Base-by-base conservation (phyloP, 768 basidiomycete species). In the Lentinula boryana region DNA sequence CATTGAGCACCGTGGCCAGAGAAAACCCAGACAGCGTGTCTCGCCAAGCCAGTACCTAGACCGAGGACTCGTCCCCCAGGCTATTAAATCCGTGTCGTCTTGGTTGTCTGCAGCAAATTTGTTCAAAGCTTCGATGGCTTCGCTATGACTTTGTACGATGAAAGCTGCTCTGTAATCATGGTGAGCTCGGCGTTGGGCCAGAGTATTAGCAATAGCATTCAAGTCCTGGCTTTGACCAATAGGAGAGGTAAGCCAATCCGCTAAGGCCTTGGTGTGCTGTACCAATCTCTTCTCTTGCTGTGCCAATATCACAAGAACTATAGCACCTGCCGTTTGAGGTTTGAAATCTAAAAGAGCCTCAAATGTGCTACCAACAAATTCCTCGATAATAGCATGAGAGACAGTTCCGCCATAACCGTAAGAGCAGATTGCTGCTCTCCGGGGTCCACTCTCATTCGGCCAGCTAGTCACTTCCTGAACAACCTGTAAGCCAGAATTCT, bases 81-180 rank as follows among this genome's bases (percentile, higher is more conserved):
- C 18, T 23, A 40, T 35, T 1, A 21, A 5, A 18, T 36, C 53
- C n/a, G 53, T 18, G 53, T 54, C 36, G 7, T 54, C 53, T 54
- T 54, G 53, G 21, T 21, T 54, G 9, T 35, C 53, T 36, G 53
- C 21, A 36, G 53, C 53, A 23, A 54, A 54, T 23, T 38, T 54
- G 18, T 38, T 35, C n/a, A 54, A 15, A 4, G 36, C 18, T 8
- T 54, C 53, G n/a, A 38, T 23, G 4, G 53, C 53, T 13, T 54
- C 53, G 1, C 18, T 35, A 12, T 54, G 53, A 18, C 18, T 40
- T 9, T 35, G 40, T 8, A 54, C 53, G 18, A 54, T n/a, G 12
- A 54, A 54, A 9, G 53, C 53, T 10, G 36, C 53, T 40, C 53
- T 54, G 21, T 54, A 54, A 54, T 54, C 53, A 23, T 54, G 53